These are phyloP conservation scores for Malus asiatica DNA, from an alignment of 306 rosid genomes.

Conservation along the genomic window DNA sequence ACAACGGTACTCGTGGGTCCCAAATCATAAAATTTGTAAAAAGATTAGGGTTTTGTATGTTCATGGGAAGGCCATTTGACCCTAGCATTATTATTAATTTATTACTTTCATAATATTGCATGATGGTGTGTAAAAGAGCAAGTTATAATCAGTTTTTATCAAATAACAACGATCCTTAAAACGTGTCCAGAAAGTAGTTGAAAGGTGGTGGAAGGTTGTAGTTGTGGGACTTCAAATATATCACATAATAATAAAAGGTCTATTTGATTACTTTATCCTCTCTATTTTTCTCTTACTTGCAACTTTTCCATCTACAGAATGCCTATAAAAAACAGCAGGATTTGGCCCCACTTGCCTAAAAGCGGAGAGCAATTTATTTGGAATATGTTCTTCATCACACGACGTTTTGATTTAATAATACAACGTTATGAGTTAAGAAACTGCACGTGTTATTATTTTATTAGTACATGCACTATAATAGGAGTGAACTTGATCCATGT, in stretches of 20 bases:
- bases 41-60: neutral
- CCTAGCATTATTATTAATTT: neutral
- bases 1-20: neutral
- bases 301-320: neutral
- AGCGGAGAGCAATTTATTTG: neutral
- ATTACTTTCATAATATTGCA: neutral
- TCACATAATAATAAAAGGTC: neutral
- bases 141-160: slow-evolving; percentile 18
- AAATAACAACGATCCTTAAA: slow-evolving; percentile 24
- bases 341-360: neutral
- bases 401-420: no score
- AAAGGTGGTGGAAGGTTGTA: neutral
- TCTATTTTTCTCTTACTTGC: neutral
- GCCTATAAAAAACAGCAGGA: neutral
- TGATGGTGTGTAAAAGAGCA: slow-evolving; percentile 25
- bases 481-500: neutral
- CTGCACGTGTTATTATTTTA: no score
- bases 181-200: slow-evolving; percentile 22
- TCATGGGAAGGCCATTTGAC: neutral
- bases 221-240: neutral
- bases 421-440: no score
- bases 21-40: neutral
- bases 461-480: accelerated
- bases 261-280: neutral
- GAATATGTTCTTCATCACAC: no score